phyloP scores from a whole-genome alignment of 495 filamentous ascomycete species.

The Talaromyces ruber region DNA sequence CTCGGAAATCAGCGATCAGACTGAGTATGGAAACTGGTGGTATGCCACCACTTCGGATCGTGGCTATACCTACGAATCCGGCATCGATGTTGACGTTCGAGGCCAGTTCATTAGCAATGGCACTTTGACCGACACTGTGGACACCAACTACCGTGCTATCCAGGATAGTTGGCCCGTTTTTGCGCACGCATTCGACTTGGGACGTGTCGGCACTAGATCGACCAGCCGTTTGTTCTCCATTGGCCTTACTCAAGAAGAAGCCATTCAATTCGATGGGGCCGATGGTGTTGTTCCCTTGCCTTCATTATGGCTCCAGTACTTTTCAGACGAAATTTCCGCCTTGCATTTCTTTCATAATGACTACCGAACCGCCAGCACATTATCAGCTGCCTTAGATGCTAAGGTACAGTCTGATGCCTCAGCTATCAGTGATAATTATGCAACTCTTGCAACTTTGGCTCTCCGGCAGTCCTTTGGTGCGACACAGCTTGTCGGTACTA shows the following conservation, averaged over 20 bases:
- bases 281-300: conserved; percentile 24
- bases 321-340: conserved; percentile 36
- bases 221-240: conserved; percentile 42
- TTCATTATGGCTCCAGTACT: conserved; percentile 50
- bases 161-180: conserved; percentile 45
- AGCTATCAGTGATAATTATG: conserved; percentile 52
- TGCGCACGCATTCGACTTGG: conserved; percentile 43
- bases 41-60: conserved; percentile 38
- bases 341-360: conserved; percentile 48
- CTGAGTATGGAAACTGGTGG: conserved; percentile 54
- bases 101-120: conserved; percentile 35
- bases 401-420: conserved; percentile 39
- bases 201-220: conserved; percentile 26
- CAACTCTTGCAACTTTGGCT: conserved; percentile 70
- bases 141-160: conserved; percentile 46
- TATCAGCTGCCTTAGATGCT: conserved; percentile 35
- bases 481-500: conserved; percentile 71
- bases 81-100: conserved; percentile 39
- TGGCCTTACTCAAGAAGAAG: conserved; percentile 42
- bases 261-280: conserved; percentile 43
- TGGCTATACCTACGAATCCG: conserved; percentile 40
- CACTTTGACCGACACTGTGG: conserved; percentile 32
- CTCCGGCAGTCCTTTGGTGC: conserved; percentile 80
- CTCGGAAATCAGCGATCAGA: conserved; percentile 42
- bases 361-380: conserved; percentile 20